Base-by-base conservation (phyloP, 2,329 filamentous ascomycete species). In the Amauroascus niger region DNA sequence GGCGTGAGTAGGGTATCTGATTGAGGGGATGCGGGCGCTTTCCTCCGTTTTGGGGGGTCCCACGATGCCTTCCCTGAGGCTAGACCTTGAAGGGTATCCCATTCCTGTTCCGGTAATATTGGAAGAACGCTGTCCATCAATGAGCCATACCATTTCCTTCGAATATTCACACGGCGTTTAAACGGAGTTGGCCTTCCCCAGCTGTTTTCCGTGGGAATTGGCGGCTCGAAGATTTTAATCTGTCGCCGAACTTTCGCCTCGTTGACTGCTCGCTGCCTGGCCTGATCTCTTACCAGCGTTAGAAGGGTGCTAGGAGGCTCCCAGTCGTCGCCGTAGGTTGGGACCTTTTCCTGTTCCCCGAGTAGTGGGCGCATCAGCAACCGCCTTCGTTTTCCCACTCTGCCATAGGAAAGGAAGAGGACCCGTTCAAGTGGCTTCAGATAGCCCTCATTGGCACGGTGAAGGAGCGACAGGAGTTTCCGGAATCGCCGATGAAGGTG, bases 391-490 rank as follows among this genome's bases (percentile, higher is more conserved):
- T 67, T 73, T 7, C 81, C 81, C 30, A 69, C 70, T 49, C 81
- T 75, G 13, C 79, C 81, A 60, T 83, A 84, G 13, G 80, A 73
- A 55, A 75, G 65, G 30, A 73, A 65, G 18, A 84, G 66, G 9
- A 82, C 69, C 52, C 74, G 77, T 43, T 76, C 68, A 16, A 84
- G 64, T 13, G 74, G 71, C 13, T 65, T 65, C 13, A 67, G 59
- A 50, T 81, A 77, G 56, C 80, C 81, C 55, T 76, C 67, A 60
- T 82, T 83, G 18, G 80, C 81, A 46, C 76, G 71, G 37, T 60
- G 61, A 16, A 81, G 65, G 30, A 71, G 58, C 1, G 71, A 72
- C 6, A 80, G 64, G 5, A 67, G 67, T 33, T 75, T 59, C 33
- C 55, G 62, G 26, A 64, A 66, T 20, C 60, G 54, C 43, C 59